Evolutionary conservation across 495 filamentous ascomycete genomes (phyloP), one percentile per base, ranked within the genome.

Genomic region (Aspergillus olivimuriae): DNA sequence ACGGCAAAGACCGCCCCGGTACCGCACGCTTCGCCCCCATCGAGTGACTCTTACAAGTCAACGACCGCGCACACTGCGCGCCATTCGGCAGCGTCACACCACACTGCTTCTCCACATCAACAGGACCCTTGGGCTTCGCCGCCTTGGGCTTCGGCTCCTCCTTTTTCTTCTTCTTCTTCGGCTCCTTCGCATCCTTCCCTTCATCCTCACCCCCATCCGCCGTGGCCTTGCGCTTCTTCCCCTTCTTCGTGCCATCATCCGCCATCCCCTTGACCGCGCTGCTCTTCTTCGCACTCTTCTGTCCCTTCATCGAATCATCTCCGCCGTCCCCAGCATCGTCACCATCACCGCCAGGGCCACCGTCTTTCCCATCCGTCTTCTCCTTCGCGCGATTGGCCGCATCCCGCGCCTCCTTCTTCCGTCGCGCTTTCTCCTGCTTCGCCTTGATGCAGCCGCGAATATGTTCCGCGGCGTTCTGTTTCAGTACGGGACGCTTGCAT

Each of bases 51-150:
- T 98, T 98, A 73, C 92, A 98, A 1, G 92, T 98, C 43, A 98
- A 72, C 2, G 85, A 91, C 21, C 92, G 72, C 5, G 92, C 92
- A 57, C 92, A 98, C 41, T 85, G 86, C 17, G 86, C 85, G 1
- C 92, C 90, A 56, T 84, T 83, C 0, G 86, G 77, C 34, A 95
- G 76, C 33, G 80, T 74, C 15, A 98, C 92, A 74, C 92, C 92
- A 55, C 92, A 98, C 70, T 98, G 94, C 59, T 84, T 84, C 66
- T 97, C 92, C 20, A 98, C 92, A 66, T 98, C 94, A 18, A 98
- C 92, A 3, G 92, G 92, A 56, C 86, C 89, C 70, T 95, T 96
- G 0, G 88, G 86, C 50, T 95, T 95, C 3, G 87, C 78, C 0
- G 76, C 70, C 61, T 95, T 95, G 10, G 84, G 75, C 58, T 95